phyloP scores from a whole-genome alignment of 495 filamentous ascomycete genomes.

The Gamarada debralockiae region DNA sequence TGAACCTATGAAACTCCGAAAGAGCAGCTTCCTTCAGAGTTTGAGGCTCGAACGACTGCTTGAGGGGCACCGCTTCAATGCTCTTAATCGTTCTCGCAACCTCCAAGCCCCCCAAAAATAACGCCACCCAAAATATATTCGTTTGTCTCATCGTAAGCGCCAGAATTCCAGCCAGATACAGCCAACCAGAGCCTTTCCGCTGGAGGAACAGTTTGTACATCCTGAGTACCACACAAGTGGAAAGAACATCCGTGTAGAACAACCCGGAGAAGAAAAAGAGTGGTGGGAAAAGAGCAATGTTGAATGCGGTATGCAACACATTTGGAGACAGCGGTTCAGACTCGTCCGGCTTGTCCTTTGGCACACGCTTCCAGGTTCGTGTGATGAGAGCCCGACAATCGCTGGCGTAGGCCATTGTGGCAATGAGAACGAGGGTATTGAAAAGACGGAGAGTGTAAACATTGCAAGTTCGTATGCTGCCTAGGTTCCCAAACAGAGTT shows the following conservation, averaged over 20 bases:
- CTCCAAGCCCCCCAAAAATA: slow-evolving; percentile 78
- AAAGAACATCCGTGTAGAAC: slow-evolving; percentile 88
- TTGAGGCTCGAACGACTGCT: background rate
- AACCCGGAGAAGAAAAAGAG: slow-evolving; percentile 93
- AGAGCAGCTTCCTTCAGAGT: slow-evolving; percentile 22
- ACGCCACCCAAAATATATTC: slow-evolving; percentile 91
- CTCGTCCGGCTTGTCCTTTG: background rate
- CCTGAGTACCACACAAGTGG: slow-evolving; percentile 61
- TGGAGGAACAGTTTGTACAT: slow-evolving; percentile 60
- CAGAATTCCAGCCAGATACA: slow-evolving; percentile 44
- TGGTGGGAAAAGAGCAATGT: slow-evolving; percentile 82
- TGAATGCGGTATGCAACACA: slow-evolving; percentile 59
- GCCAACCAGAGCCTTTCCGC: slow-evolving; percentile 33
- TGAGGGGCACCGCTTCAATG: slow-evolving; percentile 24
- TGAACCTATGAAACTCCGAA: slow-evolving; percentile 15
- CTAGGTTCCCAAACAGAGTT: slow-evolving; percentile 35
- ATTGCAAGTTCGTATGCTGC: slow-evolving; percentile 33
- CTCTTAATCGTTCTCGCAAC: slow-evolving; percentile 46
- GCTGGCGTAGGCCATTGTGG: slow-evolving; percentile 30
- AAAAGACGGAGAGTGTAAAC: slow-evolving; percentile 43
- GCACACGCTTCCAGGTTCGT: slow-evolving; percentile 3
- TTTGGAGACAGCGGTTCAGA: background rate
- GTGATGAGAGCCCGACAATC: slow-evolving; percentile 30
- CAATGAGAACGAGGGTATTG: slow-evolving; percentile 45
- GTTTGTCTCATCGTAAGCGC: slow-evolving; percentile 83